phyloP scores from a whole-genome alignment of 306 rosid species.

The Calophaca sinica region DNA sequence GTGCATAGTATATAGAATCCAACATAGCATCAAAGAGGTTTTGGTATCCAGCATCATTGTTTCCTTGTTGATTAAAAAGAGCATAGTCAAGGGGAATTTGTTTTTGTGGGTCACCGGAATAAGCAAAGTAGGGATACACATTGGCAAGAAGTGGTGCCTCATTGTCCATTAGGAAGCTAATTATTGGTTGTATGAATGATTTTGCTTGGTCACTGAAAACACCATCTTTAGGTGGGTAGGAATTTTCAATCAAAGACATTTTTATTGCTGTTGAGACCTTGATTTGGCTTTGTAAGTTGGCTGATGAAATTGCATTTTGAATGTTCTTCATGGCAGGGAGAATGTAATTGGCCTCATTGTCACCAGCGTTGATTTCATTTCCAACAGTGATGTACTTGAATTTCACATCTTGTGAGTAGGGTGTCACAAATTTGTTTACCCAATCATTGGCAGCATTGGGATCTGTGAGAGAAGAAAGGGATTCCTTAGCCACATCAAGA shows the following conservation, averaged over 20 bases:
- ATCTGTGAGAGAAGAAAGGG: constrained; percentile 46
- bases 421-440: constrained; percentile 46
- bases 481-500: constrained; percentile 44
- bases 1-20: constrained; percentile 64
- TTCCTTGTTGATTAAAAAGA: constrained; percentile 52
- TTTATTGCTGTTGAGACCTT: constrained; percentile 70
- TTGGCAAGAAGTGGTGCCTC: constrained; percentile 76
- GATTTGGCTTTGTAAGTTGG: constrained; percentile 56
- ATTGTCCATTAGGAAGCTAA: constrained; percentile 44
- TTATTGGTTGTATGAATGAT: constrained; percentile 52
- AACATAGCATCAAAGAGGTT: constrained; percentile 59
- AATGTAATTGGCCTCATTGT: constrained; percentile 37
- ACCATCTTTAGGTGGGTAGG: constrained; percentile 58
- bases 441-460: constrained; percentile 46
- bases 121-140: constrained; percentile 64
- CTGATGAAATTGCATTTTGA: constrained; percentile 45
- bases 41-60: constrained; percentile 52
- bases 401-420: constrained; percentile 50
- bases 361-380: constrained; percentile 50
- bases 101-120: background rate
- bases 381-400: constrained; percentile 60
- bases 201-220: constrained; percentile 40
- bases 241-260: constrained; percentile 19
- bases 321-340: constrained; percentile 53
- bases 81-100: constrained; percentile 51